Conservation (phyloP, 202 grass and related monocot species). For the Tripidium arundinaceum region DNA sequence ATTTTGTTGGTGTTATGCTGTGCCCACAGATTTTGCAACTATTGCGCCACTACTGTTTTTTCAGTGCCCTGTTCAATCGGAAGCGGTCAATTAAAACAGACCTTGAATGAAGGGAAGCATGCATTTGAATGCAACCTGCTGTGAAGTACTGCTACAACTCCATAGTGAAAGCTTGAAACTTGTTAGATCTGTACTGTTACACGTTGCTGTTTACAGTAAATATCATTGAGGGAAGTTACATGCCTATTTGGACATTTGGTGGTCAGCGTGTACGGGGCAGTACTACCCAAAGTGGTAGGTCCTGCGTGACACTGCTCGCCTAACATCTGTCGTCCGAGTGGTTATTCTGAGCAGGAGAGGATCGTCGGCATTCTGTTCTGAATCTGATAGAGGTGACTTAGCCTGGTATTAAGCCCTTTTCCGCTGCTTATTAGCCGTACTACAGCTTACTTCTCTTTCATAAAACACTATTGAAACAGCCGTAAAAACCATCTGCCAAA, state of each 20-base stretch:
- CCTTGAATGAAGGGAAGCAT: not conserved
- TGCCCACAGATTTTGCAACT: not conserved
- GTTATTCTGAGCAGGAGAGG: not conserved
- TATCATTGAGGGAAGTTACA: not conserved
- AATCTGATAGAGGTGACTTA: not conserved
- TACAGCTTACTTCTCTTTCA: no score
- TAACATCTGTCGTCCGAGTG: not conserved
- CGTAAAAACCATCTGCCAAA: no score
- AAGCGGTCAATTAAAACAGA: not conserved
- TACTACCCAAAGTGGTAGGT: not conserved
- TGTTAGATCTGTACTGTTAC: not conserved
- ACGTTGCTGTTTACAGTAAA: constrained; percentile 3
- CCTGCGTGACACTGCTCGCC: not conserved
- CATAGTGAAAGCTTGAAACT: not conserved
- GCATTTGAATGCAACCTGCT: not conserved
- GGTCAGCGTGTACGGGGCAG: not conserved
- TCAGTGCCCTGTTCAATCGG: not conserved
- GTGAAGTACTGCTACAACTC: not conserved
- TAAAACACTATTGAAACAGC: no score
- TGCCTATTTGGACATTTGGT: not conserved
- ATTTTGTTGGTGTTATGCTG: not conserved
- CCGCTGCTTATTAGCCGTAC: no score
- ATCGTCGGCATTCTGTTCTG: no score
- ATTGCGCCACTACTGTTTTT: not conserved
- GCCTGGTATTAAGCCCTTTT: no score